Base-by-base conservation (phyloP, 78 protist species). In the Guillardia theta region DNA sequence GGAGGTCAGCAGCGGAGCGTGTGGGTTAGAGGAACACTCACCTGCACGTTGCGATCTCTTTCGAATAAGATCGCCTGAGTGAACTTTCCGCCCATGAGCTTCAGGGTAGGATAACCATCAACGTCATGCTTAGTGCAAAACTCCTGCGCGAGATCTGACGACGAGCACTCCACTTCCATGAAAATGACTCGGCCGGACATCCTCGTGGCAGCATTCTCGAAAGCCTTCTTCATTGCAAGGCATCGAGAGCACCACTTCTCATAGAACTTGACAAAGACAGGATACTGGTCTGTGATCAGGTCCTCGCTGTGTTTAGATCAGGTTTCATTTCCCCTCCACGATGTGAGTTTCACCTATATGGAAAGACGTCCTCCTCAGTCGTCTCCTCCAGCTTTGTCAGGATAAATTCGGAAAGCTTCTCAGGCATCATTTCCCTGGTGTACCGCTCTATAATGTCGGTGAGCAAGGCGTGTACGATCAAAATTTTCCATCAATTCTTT, bases 241-340 rank as follows among this genome's bases (percentile, higher is more conserved):
- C 83, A 70, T 70, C 83, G 33, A 12, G 83, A 70, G 6, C 83
- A 70, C 83, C 83, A 70, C 83, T 70, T 70, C 83, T 70, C 83
- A 43, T 33, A 70, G 22, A 70, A 70, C 41, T 70, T 70, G 83
- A 70, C 83, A 18, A 70, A 70, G 33, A 70, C 83, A 18, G 83
- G 83, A 33, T 70, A 70, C 83, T 70, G 41, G 6, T 70, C 83
- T 24, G 83, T 70, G 41, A 70, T 70, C 41, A 70, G 41, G 6
- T 70, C 83, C 5, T 70, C 83, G 83, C 83, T 70, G 83, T 43
- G 70, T n/a, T n/a, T 30, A 58, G 27, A 58, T 24, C 70, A 58
- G 27, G 6, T 27, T 58, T 58, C 70, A 58, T 27, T 58, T 58
- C 27, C n/a, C n/a, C n/a, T n/a, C n/a, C n/a, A n/a, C n/a, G n/a